Conservation (phyloP, 2,329 filamentous ascomycete genomes). For the Pezicula rhizophila region DNA sequence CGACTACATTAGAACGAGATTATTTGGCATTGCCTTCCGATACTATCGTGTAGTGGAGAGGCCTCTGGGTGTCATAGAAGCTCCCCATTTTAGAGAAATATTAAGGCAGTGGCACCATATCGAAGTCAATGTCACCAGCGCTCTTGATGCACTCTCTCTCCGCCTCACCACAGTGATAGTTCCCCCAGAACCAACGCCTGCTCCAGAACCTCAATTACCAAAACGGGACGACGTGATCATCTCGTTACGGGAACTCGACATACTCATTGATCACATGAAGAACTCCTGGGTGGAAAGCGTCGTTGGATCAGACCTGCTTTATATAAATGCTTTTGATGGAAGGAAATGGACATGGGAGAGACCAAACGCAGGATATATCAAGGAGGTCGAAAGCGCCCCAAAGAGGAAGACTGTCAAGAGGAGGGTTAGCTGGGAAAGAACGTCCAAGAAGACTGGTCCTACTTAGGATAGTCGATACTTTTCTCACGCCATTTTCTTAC, state of each 20-base stretch:
- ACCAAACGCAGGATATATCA: background rate
- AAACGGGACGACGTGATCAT: conserved; percentile 8
- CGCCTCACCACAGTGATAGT: conserved; percentile 3
- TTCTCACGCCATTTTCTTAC: too few species aligned
- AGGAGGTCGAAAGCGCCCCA: too few species aligned
- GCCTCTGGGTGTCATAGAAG: background rate
- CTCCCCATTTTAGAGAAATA: conserved; percentile 12
- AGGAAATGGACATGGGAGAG: conserved; percentile 8
- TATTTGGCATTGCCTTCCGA: conserved; percentile 10
- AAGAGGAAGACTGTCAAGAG: too few species aligned
- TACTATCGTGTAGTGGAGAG: background rate
- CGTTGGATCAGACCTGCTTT: conserved; percentile 3
- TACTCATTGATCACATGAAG: conserved; percentile 9
- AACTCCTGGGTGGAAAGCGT: conserved; percentile 10
- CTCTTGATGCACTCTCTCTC: conserved; percentile 3
- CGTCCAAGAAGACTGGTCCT: too few species aligned
- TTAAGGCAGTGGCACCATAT: conserved; percentile 2
- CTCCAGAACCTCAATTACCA: background rate
- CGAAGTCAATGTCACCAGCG: conserved; percentile 3
- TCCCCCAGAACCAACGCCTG: background rate
- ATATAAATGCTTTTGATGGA: conserved; percentile 11
- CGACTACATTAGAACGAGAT: conserved; percentile 5
- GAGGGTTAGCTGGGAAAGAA: too few species aligned
- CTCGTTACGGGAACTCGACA: conserved; percentile 4
- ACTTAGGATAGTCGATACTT: too few species aligned